These are phyloP conservation scores for Fraxinus baroniana DNA, from an alignment of 305 asterid genomes.

Conservation along the genomic window DNA sequence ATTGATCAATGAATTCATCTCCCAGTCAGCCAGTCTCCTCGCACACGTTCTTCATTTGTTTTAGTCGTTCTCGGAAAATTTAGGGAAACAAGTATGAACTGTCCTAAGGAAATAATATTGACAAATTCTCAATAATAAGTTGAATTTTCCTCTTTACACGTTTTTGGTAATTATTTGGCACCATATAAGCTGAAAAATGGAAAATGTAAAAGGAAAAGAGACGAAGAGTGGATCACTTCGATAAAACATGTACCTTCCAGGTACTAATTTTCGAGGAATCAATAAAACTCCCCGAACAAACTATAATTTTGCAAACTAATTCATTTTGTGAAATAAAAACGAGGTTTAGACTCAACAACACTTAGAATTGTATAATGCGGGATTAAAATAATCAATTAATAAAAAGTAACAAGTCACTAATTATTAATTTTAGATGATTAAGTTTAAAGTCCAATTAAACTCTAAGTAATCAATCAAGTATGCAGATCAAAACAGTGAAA, in stretches of 20 bases:
- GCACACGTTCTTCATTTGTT: background rate
- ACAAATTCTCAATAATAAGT: background rate
- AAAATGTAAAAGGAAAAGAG: background rate
- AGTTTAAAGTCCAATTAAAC: too few species aligned
- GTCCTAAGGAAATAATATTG: background rate
- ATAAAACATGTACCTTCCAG: background rate
- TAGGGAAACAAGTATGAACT: background rate
- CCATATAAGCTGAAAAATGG: background rate
- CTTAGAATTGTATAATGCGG: too few species aligned
- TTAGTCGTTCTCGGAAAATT: background rate
- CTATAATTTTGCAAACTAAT: background rate
- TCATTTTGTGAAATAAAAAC: too few species aligned
- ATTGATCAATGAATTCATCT: background rate
- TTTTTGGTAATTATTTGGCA: background rate
- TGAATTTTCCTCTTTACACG: too few species aligned
- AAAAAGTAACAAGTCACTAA: too few species aligned
- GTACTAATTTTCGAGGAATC: background rate
- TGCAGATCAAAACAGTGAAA: too few species aligned
- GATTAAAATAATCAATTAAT: too few species aligned
- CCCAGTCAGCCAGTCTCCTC: background rate
- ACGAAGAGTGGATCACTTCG: background rate
- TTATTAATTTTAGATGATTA: too few species aligned
- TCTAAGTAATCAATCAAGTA: too few species aligned
- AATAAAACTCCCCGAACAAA: background rate
- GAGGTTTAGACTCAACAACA: too few species aligned